Evolutionary conservation across 2,329 filamentous ascomycete genomes (phyloP).

Genomic region (Xylaria sp.): DNA sequence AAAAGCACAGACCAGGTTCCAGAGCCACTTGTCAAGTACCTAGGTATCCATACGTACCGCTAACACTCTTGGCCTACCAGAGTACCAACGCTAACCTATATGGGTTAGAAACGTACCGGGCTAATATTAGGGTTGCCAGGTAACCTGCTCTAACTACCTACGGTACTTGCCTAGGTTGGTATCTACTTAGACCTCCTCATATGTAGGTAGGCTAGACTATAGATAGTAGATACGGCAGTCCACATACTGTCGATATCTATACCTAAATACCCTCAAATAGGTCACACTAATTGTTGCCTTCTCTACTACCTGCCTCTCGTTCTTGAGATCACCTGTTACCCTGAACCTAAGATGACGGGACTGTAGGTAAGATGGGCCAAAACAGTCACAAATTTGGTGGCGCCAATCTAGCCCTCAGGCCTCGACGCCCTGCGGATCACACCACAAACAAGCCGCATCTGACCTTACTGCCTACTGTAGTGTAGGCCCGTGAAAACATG

Average conservation of each 20-base stretch:
- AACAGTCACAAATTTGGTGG: neutral
- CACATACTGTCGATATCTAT: no score
- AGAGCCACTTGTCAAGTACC: no score
- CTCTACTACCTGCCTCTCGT: neutral
- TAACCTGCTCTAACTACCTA: no score
- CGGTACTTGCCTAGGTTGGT: neutral
- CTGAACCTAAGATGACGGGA: neutral
- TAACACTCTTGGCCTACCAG: no score
- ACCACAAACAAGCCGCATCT: neutral
- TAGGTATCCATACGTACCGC: no score
- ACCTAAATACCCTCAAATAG: no score
- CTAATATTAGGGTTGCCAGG: no score
- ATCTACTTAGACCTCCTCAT: neutral
- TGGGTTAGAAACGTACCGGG: no score
- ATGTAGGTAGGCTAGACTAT: neutral
- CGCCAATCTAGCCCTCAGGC: neutral
- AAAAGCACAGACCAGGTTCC: neutral
- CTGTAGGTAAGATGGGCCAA: neutral
- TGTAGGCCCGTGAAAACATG: neutral
- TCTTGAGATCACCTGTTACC: neutral
- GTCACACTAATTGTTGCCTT: no score
- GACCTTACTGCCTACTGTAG: no score
- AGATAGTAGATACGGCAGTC: no score
- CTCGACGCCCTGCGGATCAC: neutral
- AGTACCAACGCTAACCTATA: no score